Conservation (phyloP, 352 stramenopile species). For the Phytophthora cryptogea region DNA sequence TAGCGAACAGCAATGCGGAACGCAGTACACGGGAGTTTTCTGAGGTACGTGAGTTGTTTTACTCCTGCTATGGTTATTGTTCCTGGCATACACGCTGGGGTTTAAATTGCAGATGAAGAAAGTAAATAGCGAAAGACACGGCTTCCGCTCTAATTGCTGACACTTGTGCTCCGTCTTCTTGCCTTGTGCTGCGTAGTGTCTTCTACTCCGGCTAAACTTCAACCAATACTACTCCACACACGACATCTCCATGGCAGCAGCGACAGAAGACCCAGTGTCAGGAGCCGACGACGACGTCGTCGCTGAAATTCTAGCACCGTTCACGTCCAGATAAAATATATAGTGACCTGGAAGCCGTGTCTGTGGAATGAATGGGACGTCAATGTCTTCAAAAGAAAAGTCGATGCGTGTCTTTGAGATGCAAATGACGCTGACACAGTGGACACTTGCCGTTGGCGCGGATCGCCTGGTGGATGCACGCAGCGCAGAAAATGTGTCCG, state of each 20-base stretch:
- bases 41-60: slow-evolving; percentile 37
- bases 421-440: slow-evolving; percentile 66
- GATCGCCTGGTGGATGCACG: slow-evolving; percentile 74
- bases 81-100: slow-evolving; percentile 12
- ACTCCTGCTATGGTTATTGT: slow-evolving; percentile 7
- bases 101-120: slow-evolving; percentile 17
- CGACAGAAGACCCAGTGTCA: slow-evolving; percentile 13
- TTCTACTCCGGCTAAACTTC: slow-evolving; percentile 66
- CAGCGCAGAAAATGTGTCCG: slow-evolving; percentile 80
- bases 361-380: not conserved
- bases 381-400: slow-evolving; percentile 66
- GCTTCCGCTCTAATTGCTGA: slow-evolving; percentile 32
- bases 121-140: slow-evolving; percentile 23
- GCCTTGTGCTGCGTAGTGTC: slow-evolving; percentile 39
- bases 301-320: slow-evolving; percentile 15
- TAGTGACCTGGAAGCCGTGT: slow-evolving; percentile 11
- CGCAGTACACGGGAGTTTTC: slow-evolving; percentile 43
- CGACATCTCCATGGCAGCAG: slow-evolving; percentile 3
- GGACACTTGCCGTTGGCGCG: slow-evolving; percentile 74
- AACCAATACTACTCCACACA: slow-evolving; percentile 48
- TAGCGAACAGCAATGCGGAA: slow-evolving; percentile 25
- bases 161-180: slow-evolving; percentile 25
- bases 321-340: slow-evolving; percentile 33
- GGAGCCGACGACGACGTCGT: slow-evolving; percentile 7
- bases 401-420: slow-evolving; percentile 74